These are phyloP conservation scores for Diaporthe nobilis DNA, from an alignment of 2,329 filamentous ascomycete genomes.

Conservation along the genomic window DNA sequence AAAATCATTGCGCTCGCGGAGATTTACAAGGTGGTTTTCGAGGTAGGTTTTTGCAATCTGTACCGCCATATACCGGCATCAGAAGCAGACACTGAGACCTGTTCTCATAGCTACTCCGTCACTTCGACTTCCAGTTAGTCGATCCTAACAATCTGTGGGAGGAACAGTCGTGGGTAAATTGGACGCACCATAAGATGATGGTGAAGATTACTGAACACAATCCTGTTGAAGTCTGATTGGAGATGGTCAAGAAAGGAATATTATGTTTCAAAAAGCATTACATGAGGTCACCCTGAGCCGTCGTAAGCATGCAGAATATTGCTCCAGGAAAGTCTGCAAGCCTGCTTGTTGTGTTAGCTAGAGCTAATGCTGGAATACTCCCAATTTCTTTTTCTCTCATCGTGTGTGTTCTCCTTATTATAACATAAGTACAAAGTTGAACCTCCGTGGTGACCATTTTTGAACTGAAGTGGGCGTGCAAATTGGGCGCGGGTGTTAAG, in stretches of 20 bases:
- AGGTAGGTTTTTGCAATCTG: background rate
- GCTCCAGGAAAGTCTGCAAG: background rate
- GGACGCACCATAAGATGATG: conserved; percentile 2
- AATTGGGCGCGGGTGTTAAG: too few relatives aligned
- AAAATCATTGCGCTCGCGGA: background rate
- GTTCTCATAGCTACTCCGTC: background rate
- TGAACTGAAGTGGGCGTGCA: too few relatives aligned
- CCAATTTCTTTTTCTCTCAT: too few relatives aligned
- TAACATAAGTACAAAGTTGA: too few relatives aligned
- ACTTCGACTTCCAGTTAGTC: background rate
- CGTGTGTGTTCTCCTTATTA: too few relatives aligned
- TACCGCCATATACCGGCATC: rapidly evolving
- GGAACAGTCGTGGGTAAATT: conserved; percentile 2
- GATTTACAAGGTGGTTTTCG: conserved; percentile 5
- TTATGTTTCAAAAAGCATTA: background rate
- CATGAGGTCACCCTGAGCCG: too few relatives aligned
- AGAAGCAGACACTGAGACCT: background rate
- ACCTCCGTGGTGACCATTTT: too few relatives aligned
- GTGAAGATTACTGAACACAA: background rate
- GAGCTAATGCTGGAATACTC: too few relatives aligned
- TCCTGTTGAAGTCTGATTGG: background rate
- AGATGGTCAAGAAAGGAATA: background rate
- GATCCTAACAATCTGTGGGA: conserved; percentile 11
- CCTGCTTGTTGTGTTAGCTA: too few relatives aligned
- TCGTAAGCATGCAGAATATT: background rate